Evolutionary conservation across 1,284 basidiomycete species (phyloP).

Genomic region (Pholiota adiposa): DNA sequence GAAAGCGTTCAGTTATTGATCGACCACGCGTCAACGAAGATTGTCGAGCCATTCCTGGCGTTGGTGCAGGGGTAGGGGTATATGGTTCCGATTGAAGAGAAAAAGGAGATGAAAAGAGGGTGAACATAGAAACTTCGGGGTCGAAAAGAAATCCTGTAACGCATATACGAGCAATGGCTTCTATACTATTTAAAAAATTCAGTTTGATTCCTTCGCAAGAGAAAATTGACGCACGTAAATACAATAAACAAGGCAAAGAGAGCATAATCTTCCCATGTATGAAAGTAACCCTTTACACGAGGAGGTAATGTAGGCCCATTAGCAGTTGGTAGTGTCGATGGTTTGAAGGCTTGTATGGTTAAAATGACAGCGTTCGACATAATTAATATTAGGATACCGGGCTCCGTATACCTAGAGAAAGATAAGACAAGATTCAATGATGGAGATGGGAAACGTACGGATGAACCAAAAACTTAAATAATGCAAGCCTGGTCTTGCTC

Average conservation of each 20-base stretch:
- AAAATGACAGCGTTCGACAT: conserved; percentile 85
- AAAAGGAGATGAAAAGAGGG: conserved; percentile 55
- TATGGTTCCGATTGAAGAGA: conserved; percentile 37
- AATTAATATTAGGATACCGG: conserved; percentile 83
- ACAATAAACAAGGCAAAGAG: conserved; percentile 84
- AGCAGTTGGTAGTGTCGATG: conserved; percentile 51
- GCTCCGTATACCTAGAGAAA: conserved; percentile 80
- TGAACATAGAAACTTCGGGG: conserved; percentile 70
- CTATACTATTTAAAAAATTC: conserved; percentile 55
- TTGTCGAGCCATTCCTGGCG: conserved; percentile 33
- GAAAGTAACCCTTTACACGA: conserved; percentile 76
- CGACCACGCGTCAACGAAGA: conserved; percentile 40
- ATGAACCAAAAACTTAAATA: conserved; percentile 73
- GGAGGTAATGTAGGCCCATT: conserved; percentile 49
- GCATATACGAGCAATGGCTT: conserved; percentile 88
- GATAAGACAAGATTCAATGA: conserved; percentile 13
- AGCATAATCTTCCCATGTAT: conserved; percentile 85
- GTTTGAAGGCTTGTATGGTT: conserved; percentile 76
- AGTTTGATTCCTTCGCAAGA: conserved; percentile 5
- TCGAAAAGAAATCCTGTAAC: conserved; percentile 93
- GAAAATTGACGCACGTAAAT: conserved; percentile 74
- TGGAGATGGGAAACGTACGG: conserved; percentile 48
- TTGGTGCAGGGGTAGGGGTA: conserved; percentile 30
- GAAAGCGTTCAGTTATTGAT: conserved; percentile 42
- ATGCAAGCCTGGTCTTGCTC: conserved; percentile 62